These are phyloP conservation scores for Lactifluus subvellereus DNA, from an alignment of 768 basidiomycete genomes.

Conservation along the genomic window DNA sequence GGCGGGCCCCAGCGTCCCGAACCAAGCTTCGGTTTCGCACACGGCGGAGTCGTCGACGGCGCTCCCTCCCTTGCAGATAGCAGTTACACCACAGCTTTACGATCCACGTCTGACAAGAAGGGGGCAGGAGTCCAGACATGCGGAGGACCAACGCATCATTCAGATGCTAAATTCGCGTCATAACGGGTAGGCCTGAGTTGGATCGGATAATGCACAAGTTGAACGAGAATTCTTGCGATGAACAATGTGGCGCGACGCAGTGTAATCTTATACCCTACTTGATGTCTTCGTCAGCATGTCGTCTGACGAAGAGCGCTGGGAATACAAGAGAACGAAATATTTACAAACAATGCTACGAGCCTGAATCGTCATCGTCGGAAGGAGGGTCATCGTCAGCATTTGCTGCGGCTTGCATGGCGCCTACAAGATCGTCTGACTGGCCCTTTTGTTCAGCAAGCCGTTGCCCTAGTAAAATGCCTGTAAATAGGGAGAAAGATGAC, in stretches of 20 bases:
- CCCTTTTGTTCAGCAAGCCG: constrained; percentile 76
- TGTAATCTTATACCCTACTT: constrained; percentile 21
- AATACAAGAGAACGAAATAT: constrained; percentile 4
- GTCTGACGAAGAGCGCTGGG: not conserved
- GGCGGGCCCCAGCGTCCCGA: constrained; percentile 21
- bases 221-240: constrained; percentile 7
- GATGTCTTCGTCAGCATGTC: constrained; percentile 10
- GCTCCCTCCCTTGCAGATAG: constrained; percentile 40
- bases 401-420: constrained; percentile 74
- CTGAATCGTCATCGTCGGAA: constrained; percentile 60
- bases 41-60: constrained; percentile 27
- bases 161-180: constrained; percentile 49
- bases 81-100: constrained; percentile 31
- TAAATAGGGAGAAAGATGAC: not conserved
- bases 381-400: constrained; percentile 46
- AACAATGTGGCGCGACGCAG: constrained; percentile 4
- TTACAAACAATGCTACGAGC: not conserved
- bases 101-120: constrained; percentile 29
- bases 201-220: not conserved
- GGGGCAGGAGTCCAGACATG: constrained; percentile 35
- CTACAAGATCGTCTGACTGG: constrained; percentile 70
- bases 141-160: constrained; percentile 58
- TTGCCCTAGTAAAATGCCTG: constrained; percentile 46
- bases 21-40: constrained; percentile 15
- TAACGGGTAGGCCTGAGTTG: constrained; percentile 26